These are phyloP conservation scores for Sarocladium strictum DNA, from an alignment of 2,329 filamentous ascomycete species.

Conservation along the genomic window DNA sequence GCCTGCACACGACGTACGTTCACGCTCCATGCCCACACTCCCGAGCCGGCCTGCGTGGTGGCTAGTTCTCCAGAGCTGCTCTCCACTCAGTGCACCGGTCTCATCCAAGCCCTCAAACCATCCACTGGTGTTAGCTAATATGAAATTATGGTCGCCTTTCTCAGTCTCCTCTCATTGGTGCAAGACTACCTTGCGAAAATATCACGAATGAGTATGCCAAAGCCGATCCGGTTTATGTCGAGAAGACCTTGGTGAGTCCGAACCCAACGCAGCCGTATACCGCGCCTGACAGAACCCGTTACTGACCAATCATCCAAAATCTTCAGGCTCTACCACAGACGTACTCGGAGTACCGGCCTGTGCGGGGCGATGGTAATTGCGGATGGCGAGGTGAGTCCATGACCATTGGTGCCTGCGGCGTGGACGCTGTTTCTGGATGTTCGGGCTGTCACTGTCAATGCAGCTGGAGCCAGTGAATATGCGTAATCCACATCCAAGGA, in stretches of 20 bases:
- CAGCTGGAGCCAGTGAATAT: too few relatives aligned
- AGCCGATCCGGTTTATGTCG: constrained; percentile 76
- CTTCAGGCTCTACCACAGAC: constrained; percentile 69
- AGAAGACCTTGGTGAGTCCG: constrained; percentile 74
- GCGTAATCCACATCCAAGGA: too few relatives aligned
- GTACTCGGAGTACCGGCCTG: constrained; percentile 80
- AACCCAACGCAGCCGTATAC: too few relatives aligned
- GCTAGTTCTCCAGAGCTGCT: too few relatives aligned
- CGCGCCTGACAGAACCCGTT: too few relatives aligned
- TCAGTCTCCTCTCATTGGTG: constrained; percentile 78
- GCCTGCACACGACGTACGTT: constrained; percentile 48
- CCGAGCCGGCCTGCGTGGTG: not conserved
- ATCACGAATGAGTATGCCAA: constrained; percentile 84
- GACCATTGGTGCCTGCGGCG: too few relatives aligned
- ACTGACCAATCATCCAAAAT: not conserved
- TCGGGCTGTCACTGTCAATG: too few relatives aligned
- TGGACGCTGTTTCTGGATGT: too few relatives aligned
- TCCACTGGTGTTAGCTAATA: not conserved
- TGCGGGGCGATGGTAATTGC: constrained; percentile 92
- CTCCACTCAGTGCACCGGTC: too few relatives aligned
- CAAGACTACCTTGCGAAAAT: constrained; percentile 67
- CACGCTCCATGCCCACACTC: not conserved
- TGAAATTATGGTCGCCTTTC: not conserved
- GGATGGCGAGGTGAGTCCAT: constrained; percentile 89
- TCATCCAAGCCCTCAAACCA: too few relatives aligned